Evolutionary conservation across 495 filamentous ascomycete genomes (phyloP).

Genomic region (Podospora anserina): DNA sequence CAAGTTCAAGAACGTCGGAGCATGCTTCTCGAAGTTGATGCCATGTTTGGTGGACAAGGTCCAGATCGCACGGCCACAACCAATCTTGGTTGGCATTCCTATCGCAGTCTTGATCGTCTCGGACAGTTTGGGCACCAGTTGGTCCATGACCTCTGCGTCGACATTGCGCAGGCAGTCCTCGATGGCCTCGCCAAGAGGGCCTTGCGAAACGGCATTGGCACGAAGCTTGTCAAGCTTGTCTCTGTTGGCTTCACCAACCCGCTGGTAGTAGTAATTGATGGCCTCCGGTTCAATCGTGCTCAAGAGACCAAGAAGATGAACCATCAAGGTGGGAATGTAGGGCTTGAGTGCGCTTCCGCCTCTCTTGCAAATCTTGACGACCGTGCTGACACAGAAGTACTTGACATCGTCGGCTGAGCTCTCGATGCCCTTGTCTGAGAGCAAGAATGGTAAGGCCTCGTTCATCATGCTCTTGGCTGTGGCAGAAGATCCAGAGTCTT

Average conservation of each 20-base stretch:
- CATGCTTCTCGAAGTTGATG: constrained; percentile 70
- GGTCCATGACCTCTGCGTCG: constrained; percentile 69
- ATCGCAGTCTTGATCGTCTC: constrained; percentile 78
- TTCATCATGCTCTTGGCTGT: constrained; percentile 74
- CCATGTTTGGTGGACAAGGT: constrained; percentile 78
- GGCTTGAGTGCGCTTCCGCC: constrained; percentile 69
- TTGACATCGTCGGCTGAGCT: constrained; percentile 83
- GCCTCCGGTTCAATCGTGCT: constrained; percentile 82
- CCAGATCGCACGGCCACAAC: constrained; percentile 78
- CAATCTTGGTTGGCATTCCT: constrained; percentile 89
- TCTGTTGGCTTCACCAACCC: constrained; percentile 79
- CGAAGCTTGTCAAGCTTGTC: constrained; percentile 84
- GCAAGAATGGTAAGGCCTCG: constrained; percentile 81
- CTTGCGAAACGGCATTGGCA: constrained; percentile 70
- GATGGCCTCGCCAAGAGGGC: constrained; percentile 92
- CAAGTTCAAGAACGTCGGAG: constrained; percentile 70
- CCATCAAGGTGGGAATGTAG: constrained; percentile 76
- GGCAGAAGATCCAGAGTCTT: constrained; percentile 67
- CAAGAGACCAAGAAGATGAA: constrained; percentile 72
- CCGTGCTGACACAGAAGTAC: constrained; percentile 64
- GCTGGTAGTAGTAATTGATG: constrained; percentile 89
- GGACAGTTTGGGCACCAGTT: constrained; percentile 67
- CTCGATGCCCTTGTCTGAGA: constrained; percentile 85
- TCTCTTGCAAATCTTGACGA: constrained; percentile 86
- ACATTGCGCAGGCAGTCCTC: constrained; percentile 84